Conservation (phyloP, 352 stramenopile genomes). For the Phytophthora chlamydospora region DNA sequence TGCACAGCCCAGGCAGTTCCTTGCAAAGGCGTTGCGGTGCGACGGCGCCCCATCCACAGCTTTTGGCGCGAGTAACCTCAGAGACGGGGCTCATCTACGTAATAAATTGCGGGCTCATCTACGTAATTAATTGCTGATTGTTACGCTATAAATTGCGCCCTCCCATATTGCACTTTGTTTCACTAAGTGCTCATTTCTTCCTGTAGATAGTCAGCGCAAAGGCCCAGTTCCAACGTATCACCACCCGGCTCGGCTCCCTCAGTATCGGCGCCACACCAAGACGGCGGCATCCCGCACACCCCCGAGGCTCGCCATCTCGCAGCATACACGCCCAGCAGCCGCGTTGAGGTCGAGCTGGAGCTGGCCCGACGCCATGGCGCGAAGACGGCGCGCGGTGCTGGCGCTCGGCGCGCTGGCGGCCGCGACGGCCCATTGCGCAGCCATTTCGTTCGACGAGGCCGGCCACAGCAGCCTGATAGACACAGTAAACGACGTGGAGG, state of each 20-base stretch:
- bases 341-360: slow-evolving; percentile 4
- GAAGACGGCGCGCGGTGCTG: slow-evolving; percentile 28
- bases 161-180: background rate
- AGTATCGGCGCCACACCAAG: slow-evolving; percentile 18
- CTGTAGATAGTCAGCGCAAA: background rate
- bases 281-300: slow-evolving; percentile 4
- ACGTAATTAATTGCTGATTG: no score
- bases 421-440: slow-evolving; percentile 18
- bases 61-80: no score
- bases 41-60: no score
- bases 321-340: background rate
- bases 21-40: no score
- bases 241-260: slow-evolving; percentile 3
- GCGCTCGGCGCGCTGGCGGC: slow-evolving; percentile 17
- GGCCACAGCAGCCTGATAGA: slow-evolving; percentile 10
- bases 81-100: no score
- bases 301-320: slow-evolving; percentile 6
- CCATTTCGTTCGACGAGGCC: slow-evolving; percentile 31
- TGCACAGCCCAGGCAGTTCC: no score
- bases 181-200: background rate
- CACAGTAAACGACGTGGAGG: slow-evolving; percentile 6
- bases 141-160: no score
- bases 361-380: slow-evolving; percentile 31
- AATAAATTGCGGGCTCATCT: no score
- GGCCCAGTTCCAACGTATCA: slow-evolving; percentile 2